phyloP scores from a whole-genome alignment of 306 rosid genomes.

The Abrus pulchellus region DNA sequence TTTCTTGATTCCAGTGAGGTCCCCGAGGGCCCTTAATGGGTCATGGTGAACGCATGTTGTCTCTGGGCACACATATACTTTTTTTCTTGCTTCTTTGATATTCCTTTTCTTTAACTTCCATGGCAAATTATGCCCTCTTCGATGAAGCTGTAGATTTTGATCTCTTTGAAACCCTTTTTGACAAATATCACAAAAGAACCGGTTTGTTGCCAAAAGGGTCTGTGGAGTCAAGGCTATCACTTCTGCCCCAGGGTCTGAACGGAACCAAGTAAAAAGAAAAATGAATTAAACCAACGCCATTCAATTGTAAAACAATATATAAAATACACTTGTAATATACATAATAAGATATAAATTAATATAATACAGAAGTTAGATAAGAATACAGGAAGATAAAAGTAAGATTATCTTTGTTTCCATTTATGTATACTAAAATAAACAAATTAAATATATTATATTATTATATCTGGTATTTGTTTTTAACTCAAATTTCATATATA shows the following conservation, averaged over 20 bases:
- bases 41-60: constrained; percentile 81
- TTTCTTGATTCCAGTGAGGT: constrained; percentile 91
- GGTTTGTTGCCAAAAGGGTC: constrained; percentile 76
- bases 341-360: too few species aligned
- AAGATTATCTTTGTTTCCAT: too few species aligned
- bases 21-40: constrained; percentile 88
- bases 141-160: constrained; percentile 89
- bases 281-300: neutral
- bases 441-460: too few species aligned
- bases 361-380: too few species aligned
- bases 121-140: constrained; percentile 92
- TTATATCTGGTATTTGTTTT: too few species aligned
- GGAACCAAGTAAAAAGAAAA: neutral
- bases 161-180: constrained; percentile 93
- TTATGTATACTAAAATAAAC: too few species aligned
- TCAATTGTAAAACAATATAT: constrained; percentile 7
- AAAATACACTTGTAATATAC: neutral
- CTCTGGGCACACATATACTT: constrained; percentile 89
- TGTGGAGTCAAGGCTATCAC: constrained; percentile 87
- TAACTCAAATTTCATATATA: too few species aligned
- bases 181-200: constrained; percentile 85
- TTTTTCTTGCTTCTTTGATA: constrained; percentile 69
- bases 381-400: too few species aligned
- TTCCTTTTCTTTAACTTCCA: constrained; percentile 88
- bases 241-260: constrained; percentile 88